phyloP scores from a whole-genome alignment of 169 alveolate species.

The Plasmodium inui region DNA sequence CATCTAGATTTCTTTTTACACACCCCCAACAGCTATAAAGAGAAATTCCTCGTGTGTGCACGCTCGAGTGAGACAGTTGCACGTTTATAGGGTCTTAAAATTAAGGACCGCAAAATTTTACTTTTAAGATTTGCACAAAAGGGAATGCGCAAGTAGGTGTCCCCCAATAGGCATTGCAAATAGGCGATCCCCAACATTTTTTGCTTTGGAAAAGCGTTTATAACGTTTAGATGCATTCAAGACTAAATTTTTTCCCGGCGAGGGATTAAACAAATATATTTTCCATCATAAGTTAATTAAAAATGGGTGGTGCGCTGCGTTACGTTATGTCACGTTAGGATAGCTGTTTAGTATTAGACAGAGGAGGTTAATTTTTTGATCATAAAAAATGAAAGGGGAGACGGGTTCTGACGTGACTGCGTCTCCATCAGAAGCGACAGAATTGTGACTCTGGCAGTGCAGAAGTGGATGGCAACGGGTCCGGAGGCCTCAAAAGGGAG shows the following conservation, averaged over 20 bases:
- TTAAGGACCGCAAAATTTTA: not conserved
- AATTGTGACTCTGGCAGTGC: not conserved
- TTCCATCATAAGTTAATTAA: slow-evolving; percentile 8
- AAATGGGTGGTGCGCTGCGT: not conserved
- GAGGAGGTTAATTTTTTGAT: not conserved
- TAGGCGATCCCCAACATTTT: not conserved
- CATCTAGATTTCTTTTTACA: not conserved
- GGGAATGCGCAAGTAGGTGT: not conserved
- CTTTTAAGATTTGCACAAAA: not conserved
- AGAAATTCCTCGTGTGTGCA: not conserved
- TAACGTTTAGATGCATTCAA: not conserved
- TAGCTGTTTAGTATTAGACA: not conserved
- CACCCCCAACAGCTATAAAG: not conserved
- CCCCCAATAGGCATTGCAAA: not conserved
- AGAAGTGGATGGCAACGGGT: not conserved
- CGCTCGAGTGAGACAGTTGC: not conserved
- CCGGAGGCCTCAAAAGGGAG: not conserved
- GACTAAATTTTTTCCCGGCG: not conserved
- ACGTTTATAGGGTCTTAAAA: not conserved
- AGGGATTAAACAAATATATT: slow-evolving; percentile 8
- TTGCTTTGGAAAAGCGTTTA: not conserved
- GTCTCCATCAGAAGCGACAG: not conserved
- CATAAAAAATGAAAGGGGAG: not conserved
- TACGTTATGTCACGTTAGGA: not conserved
- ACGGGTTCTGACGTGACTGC: not conserved